Percentiles rank a stretch among this genome's conserved stretches.
Evolutionary conservation across 768 basidiomycete genomes (phyloP).

Genomic region (Chalciporus piperatus): DNA sequence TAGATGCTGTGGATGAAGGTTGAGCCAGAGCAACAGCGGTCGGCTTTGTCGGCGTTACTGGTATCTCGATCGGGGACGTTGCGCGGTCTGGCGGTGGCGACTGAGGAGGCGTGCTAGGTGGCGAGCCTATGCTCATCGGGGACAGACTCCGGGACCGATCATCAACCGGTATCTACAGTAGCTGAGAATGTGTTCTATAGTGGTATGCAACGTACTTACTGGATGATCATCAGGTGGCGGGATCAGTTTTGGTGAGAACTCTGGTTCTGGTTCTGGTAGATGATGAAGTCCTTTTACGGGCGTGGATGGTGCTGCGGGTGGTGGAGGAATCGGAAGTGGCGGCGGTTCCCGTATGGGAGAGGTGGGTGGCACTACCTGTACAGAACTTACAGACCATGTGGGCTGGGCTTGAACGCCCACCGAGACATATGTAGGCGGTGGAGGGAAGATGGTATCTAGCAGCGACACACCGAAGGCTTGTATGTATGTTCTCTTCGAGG

Average conservation of each 20-base stretch:
- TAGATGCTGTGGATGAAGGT: constrained; percentile 9
- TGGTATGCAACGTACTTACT: constrained; percentile 18
- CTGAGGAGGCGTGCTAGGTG: constrained; percentile 36
- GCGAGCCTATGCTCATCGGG: constrained; percentile 61
- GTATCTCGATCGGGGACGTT: constrained; percentile 2
- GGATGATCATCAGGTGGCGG: constrained; percentile 16
- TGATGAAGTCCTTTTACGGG: constrained; percentile 11
- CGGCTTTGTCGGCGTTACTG: constrained; percentile 6
- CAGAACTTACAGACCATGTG: constrained; percentile 34
- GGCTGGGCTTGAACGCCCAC: constrained; percentile 47
- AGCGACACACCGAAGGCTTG: constrained; percentile 28
- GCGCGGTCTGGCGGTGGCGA: constrained; percentile 11
- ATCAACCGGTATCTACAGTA: constrained; percentile 26
- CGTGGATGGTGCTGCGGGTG: constrained; percentile 8
- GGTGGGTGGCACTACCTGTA: constrained; percentile 34
- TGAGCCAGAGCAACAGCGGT: constrained; percentile 7
- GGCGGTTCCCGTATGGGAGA: constrained; percentile 12
- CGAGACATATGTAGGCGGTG: constrained; percentile 33
- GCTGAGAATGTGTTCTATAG: constrained; percentile 21
- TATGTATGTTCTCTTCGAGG: constrained; percentile 11
- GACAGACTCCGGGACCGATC: constrained; percentile 49
- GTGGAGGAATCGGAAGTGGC: constrained; percentile 2
- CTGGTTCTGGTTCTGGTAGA: background rate
- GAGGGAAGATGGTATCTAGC: constrained; percentile 25
- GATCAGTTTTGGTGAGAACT: constrained; percentile 11